Evolutionary conservation across 768 basidiomycete species (phyloP).

Genomic region (Rhodotorula paludigena): DNA sequence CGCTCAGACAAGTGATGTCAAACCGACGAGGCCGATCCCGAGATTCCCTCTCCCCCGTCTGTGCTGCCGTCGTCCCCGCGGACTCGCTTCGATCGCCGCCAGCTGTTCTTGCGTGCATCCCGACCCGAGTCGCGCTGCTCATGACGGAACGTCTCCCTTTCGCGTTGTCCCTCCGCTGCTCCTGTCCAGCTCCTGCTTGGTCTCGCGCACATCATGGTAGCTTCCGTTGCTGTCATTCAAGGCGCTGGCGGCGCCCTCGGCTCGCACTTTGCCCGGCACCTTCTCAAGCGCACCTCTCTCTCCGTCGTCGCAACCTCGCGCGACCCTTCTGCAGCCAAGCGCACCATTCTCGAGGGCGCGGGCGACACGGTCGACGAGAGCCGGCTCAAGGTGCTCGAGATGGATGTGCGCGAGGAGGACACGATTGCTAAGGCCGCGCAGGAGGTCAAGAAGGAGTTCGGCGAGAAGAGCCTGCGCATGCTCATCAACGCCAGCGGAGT

Average conservation of each 20-base stretch:
- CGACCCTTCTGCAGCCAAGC: slow-evolving; percentile 40
- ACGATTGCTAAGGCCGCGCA: slow-evolving; percentile 47
- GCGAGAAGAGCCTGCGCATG: slow-evolving; percentile 46
- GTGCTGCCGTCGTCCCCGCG: too few species aligned
- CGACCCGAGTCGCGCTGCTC: too few species aligned
- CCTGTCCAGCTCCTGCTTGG: neutral
- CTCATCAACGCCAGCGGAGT: slow-evolving; percentile 49
- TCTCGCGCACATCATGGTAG: neutral
- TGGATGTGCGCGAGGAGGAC: slow-evolving; percentile 47
- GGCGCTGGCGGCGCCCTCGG: slow-evolving; percentile 27
- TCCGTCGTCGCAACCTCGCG: slow-evolving; percentile 48
- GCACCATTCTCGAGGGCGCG: slow-evolving; percentile 39
- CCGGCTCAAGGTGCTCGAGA: slow-evolving; percentile 44
- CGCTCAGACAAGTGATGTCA: too few species aligned
- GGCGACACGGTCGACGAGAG: slow-evolving; percentile 34
- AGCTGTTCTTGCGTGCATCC: too few species aligned
- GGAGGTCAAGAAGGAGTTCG: slow-evolving; percentile 44
- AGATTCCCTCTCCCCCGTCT: too few species aligned
- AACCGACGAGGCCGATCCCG: too few species aligned
- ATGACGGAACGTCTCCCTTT: too few species aligned
- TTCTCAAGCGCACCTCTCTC: slow-evolving; percentile 46
- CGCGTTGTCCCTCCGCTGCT: too few species aligned
- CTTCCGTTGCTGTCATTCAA: slow-evolving; percentile 39
- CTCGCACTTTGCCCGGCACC: slow-evolving; percentile 43
- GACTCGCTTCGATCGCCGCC: too few species aligned